Evolutionary conservation across 1,284 basidiomycete genomes (phyloP).

Genomic region (Sphaerobolus stellatus): DNA sequence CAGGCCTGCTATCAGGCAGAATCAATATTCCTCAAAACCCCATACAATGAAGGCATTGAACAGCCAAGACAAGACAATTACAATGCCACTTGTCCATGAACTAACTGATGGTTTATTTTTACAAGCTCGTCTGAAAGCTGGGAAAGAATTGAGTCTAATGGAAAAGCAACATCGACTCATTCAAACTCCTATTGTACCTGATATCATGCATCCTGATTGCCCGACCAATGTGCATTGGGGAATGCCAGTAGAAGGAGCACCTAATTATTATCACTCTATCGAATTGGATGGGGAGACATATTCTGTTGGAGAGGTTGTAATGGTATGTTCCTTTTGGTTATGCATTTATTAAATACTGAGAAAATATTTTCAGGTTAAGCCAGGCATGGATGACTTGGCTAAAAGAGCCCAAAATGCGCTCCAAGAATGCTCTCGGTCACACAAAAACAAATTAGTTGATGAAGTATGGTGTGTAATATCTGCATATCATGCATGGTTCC

Average conservation of each 20-base stretch:
- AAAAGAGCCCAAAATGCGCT: constrained; percentile 11
- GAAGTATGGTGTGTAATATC: constrained; percentile 46
- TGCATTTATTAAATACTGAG: constrained; percentile 32
- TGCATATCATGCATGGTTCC: constrained; percentile 5
- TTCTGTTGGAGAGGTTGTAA: constrained; percentile 57
- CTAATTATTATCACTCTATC: constrained; percentile 37
- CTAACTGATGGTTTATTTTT: constrained; percentile 38
- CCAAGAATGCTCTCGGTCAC: constrained; percentile 17
- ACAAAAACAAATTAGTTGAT: constrained; percentile 47
- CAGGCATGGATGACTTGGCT: constrained; percentile 7
- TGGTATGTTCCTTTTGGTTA: constrained; percentile 49
- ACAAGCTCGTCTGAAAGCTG: constrained; percentile 40
- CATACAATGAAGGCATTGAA: background rate
- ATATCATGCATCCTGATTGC: constrained; percentile 42
- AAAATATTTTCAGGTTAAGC: constrained; percentile 6
- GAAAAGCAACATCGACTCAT: background rate
- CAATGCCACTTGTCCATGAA: constrained; percentile 17
- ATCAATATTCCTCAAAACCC: background rate
- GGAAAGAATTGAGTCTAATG: constrained; percentile 16
- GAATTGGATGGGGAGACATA: constrained; percentile 59
- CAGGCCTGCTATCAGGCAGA: background rate
- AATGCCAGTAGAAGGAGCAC: constrained; percentile 22
- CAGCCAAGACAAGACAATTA: background rate
- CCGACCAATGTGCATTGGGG: constrained; percentile 51
- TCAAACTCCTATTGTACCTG: constrained; percentile 13